phyloP scores from a whole-genome alignment of 139 green algal genomes.

The Chlorella sp. region DNA sequence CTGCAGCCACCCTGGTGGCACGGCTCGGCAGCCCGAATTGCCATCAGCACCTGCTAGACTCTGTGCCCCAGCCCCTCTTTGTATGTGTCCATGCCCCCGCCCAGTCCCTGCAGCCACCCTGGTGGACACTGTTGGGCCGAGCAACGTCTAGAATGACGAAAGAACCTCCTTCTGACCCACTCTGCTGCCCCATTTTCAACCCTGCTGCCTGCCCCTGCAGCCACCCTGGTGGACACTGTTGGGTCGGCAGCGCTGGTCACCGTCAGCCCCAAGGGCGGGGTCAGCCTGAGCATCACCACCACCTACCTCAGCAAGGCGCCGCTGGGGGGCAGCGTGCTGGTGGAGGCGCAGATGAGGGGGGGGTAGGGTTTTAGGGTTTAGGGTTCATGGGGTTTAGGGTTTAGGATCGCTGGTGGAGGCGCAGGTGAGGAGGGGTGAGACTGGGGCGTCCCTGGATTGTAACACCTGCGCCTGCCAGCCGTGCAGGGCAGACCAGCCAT shows the following conservation, averaged over 20 bases:
- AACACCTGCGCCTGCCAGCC: too few relatives aligned
- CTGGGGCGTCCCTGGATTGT: too few relatives aligned
- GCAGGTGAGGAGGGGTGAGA: not conserved
- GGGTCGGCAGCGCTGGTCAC: slow-evolving; percentile 51
- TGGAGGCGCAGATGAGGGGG: not conserved
- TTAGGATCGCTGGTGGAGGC: slow-evolving; percentile 7
- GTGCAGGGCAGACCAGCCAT: not conserved
- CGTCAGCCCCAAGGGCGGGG: slow-evolving; percentile 20
- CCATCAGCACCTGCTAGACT: too few relatives aligned
- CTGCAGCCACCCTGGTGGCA: too few relatives aligned
- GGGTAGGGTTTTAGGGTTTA: too few relatives aligned
- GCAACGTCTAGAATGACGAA: too few relatives aligned
- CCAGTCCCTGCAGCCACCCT: slow-evolving; percentile 15
- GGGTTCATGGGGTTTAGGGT: not conserved
- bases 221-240: slow-evolving; percentile 55
- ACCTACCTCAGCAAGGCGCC: slow-evolving; percentile 34
- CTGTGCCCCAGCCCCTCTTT: too few relatives aligned
- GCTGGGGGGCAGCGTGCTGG: not conserved
- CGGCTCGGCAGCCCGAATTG: too few relatives aligned
- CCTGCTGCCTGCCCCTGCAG: slow-evolving; percentile 2
- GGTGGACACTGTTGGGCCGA: slow-evolving; percentile 44
- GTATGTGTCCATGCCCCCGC: not conserved
- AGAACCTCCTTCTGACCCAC: too few relatives aligned
- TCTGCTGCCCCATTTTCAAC: too few relatives aligned
- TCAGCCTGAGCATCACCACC: slow-evolving; percentile 42